Evolutionary conservation across 768 basidiomycete genomes (phyloP).

Genomic region (Russula olivacea): DNA sequence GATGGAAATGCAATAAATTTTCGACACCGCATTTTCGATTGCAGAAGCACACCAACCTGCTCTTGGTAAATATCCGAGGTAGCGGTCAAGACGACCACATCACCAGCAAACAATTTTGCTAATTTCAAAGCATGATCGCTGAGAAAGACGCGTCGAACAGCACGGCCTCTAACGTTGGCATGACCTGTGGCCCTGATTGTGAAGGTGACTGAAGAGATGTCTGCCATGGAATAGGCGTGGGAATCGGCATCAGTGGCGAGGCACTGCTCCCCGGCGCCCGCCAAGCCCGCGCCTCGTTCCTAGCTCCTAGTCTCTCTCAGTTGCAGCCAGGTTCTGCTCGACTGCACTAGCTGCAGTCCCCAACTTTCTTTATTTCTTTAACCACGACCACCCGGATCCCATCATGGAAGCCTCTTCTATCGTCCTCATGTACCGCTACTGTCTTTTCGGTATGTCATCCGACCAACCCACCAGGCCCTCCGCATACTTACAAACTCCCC

Average conservation of each 20-base stretch:
- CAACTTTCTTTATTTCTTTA: slow-evolving; percentile 3
- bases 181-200: slow-evolving; percentile 1
- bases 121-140: slow-evolving; percentile 57
- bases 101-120: slow-evolving; percentile 60
- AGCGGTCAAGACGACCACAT: slow-evolving; percentile 52
- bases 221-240: background rate
- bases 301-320: background rate
- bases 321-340: too few relatives aligned
- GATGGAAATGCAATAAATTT: slow-evolving; percentile 7
- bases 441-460: slow-evolving; percentile 8
- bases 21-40: slow-evolving; percentile 14
- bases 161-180: slow-evolving; percentile 33
- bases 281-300: background rate
- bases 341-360: slow-evolving; percentile 9
- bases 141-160: slow-evolving; percentile 56
- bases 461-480: too few relatives aligned
- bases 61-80: slow-evolving; percentile 23
- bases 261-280: background rate
- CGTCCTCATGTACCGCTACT: slow-evolving; percentile 4
- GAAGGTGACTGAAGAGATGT: slow-evolving; percentile 14
- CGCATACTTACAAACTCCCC: background rate
- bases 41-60: slow-evolving; percentile 15
- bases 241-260: background rate
- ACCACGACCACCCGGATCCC: background rate
- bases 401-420: background rate